Conservation (phyloP, 2,329 filamentous ascomycete species). For the Helminthosporium solani region DNA sequence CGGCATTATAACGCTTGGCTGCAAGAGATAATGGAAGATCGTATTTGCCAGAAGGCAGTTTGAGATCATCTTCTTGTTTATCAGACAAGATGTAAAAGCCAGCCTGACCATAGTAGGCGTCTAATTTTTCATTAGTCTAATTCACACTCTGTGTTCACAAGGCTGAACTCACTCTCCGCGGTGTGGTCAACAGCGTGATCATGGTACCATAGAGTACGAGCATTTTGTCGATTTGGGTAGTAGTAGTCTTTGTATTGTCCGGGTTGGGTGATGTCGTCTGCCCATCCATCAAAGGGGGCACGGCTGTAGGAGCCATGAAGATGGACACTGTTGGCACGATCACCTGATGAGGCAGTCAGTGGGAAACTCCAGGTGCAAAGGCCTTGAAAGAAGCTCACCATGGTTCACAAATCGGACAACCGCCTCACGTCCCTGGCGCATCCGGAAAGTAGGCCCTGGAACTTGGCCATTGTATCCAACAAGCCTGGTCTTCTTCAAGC, state of each 20-base stretch:
- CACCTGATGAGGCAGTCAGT: slow-evolving; percentile 27
- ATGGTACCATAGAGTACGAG: slow-evolving; percentile 52
- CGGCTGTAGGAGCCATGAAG: slow-evolving; percentile 54
- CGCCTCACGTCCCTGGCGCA: slow-evolving; percentile 51
- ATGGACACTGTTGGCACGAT: slow-evolving; percentile 51
- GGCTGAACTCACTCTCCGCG: slow-evolving; percentile 49
- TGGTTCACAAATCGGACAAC: slow-evolving; percentile 57
- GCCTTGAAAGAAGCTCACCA: slow-evolving; percentile 2
- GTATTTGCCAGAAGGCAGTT: slow-evolving; percentile 54
- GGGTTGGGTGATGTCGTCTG: slow-evolving; percentile 51
- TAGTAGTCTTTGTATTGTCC: slow-evolving; percentile 61
- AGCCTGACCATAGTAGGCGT: slow-evolving; percentile 55
- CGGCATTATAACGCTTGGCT: slow-evolving; percentile 54
- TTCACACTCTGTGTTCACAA: background rate
- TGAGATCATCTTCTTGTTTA: slow-evolving; percentile 49
- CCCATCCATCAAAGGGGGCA: slow-evolving; percentile 55
- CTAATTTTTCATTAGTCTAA: background rate
- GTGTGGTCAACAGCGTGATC: slow-evolving; percentile 44
- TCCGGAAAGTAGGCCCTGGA: slow-evolving; percentile 55
- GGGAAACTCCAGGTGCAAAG: too few relatives aligned
- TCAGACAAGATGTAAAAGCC: slow-evolving; percentile 59
- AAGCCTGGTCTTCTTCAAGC: slow-evolving; percentile 41
- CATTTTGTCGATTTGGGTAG: slow-evolving; percentile 57
- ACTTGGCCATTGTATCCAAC: slow-evolving; percentile 58
- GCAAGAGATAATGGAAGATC: slow-evolving; percentile 56